A percentile compares a stretch with the other conserved stretches of the same genome.
These are phyloP conservation scores for Lasiosphaeria hispida DNA, from an alignment of 495 filamentous ascomycete species.

Conservation along the genomic window DNA sequence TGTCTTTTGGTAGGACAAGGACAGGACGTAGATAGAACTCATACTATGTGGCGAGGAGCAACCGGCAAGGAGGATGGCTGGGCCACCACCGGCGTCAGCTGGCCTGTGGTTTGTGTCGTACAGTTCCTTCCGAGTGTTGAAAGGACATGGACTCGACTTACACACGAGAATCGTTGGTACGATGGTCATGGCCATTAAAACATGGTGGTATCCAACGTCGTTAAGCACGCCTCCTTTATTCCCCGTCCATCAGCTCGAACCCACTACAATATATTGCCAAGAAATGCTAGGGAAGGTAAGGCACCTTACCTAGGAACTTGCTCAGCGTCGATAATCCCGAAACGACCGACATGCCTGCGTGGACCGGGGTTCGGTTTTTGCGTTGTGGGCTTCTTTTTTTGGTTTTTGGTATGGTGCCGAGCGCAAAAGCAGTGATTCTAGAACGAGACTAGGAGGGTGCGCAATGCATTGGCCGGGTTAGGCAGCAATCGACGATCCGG, in stretches of 20 bases:
- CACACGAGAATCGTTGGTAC: background rate
- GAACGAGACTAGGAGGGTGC: too few relatives aligned
- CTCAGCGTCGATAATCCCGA: background rate
- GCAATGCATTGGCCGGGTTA: background rate
- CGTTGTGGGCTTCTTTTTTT: background rate
- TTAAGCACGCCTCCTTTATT: too few relatives aligned
- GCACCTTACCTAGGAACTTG: background rate
- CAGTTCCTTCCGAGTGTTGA: too few relatives aligned
- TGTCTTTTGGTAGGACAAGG: background rate
- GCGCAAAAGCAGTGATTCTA: too few relatives aligned
- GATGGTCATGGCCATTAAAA: background rate
- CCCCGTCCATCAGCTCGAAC: too few relatives aligned
- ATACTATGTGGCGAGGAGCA: background rate
- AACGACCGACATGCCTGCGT: too few relatives aligned
- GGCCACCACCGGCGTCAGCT: too few relatives aligned
- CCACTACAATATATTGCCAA: too few relatives aligned
- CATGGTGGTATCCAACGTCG: background rate
- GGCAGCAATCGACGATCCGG: background rate
- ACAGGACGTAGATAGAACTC: background rate
- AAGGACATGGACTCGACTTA: too few relatives aligned
- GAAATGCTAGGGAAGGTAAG: too few relatives aligned
- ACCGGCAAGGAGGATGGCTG: background rate
- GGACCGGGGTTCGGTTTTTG: background rate
- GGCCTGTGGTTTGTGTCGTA: too few relatives aligned
- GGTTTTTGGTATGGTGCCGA: too few relatives aligned